Evolutionary conservation across 2,329 filamentous ascomycete genomes (phyloP).

Genomic region (Ophiobolus disseminans): DNA sequence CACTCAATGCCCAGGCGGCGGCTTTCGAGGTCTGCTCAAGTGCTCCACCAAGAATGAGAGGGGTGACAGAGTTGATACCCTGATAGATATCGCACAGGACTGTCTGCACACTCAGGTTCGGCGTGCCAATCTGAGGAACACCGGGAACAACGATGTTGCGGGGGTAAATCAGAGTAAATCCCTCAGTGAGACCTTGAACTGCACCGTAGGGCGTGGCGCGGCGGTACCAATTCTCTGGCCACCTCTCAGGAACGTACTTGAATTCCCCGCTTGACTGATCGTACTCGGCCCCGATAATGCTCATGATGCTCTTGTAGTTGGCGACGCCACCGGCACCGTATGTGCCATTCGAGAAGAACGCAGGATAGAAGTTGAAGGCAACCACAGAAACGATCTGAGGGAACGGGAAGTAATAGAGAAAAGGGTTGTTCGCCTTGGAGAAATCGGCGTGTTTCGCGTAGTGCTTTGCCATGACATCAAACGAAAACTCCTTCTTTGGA

Average conservation of each 20-base stretch:
- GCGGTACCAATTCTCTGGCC: slow-evolving; percentile 62
- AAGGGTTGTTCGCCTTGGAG: slow-evolving; percentile 52
- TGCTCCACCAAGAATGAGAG: slow-evolving; percentile 36
- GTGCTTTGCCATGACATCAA: slow-evolving; percentile 37
- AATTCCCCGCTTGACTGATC: slow-evolving; percentile 53
- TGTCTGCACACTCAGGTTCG: slow-evolving; percentile 39
- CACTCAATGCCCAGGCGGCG: slow-evolving; percentile 38
- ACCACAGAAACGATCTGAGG: slow-evolving; percentile 59
- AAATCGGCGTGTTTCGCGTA: slow-evolving; percentile 52
- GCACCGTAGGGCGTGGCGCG: slow-evolving; percentile 56
- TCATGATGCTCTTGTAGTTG: slow-evolving; percentile 47
- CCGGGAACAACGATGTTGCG: slow-evolving; percentile 40
- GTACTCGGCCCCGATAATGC: slow-evolving; percentile 57
- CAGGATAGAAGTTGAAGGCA: slow-evolving; percentile 42
- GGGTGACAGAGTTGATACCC: slow-evolving; percentile 47
- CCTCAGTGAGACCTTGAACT: slow-evolving; percentile 44
- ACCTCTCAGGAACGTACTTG: slow-evolving; percentile 58
- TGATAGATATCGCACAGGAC: slow-evolving; percentile 46
- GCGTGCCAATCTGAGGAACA: slow-evolving; percentile 38
- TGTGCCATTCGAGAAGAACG: slow-evolving; percentile 46
- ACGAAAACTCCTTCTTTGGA: slow-evolving; percentile 27
- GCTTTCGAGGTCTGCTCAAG: slow-evolving; percentile 26
- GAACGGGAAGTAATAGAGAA: slow-evolving; percentile 43
- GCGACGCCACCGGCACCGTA: slow-evolving; percentile 46
- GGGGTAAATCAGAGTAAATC: slow-evolving; percentile 43